Base-by-base conservation (phyloP, 257 asterid genomes). In the Primulina tabacum region DNA sequence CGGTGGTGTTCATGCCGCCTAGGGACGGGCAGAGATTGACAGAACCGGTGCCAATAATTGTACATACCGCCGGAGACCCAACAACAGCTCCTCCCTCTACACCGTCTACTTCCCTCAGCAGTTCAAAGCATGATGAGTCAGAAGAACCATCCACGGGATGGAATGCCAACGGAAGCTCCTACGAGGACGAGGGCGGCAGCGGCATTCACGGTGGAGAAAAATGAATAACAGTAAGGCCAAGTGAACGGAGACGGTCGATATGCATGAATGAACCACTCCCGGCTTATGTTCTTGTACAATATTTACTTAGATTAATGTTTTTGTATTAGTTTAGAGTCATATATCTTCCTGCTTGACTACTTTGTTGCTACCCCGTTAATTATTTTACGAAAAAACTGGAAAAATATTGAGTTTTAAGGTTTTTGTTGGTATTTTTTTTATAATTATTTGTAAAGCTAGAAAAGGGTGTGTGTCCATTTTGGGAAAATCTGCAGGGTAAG, bases 1-100 rank as follows among this genome's bases (percentile, higher is more conserved):
- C 99, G 32, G 97, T 94, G 40, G 75, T 88, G 37, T 91, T 94
- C 83, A 34, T 84, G 0, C 99, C 99, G 2, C 88, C 97, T 14
- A 90, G 99, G 6, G 99, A 94, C 10, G 99, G 99, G 11, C 74
- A 71, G 70, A 43, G 1, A 0, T 17, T 89, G 67, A 77, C 93
- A 0, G 87, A 84, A 12, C 97, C 97, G 0, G 73, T 69, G 5
- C 90, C 95, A 0, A 74, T 94, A 4, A 60, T 81, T 2, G 73
- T 80, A 55, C 58, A 86, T n/a, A 56, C 34, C 65, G 1, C 70
- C 30, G 53, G 60, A 35, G 30, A 56, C 7, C 73, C 21, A 1
- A 59, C 61, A 0, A 68, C 67, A 3, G 58, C 24, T 32, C 61
- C 43, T n/a, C 28, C 52, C 7, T 70, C 75, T 1, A 70, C 82